Conservation (phyloP, 1,284 basidiomycete genomes). For the Apiotrichum siamense region DNA sequence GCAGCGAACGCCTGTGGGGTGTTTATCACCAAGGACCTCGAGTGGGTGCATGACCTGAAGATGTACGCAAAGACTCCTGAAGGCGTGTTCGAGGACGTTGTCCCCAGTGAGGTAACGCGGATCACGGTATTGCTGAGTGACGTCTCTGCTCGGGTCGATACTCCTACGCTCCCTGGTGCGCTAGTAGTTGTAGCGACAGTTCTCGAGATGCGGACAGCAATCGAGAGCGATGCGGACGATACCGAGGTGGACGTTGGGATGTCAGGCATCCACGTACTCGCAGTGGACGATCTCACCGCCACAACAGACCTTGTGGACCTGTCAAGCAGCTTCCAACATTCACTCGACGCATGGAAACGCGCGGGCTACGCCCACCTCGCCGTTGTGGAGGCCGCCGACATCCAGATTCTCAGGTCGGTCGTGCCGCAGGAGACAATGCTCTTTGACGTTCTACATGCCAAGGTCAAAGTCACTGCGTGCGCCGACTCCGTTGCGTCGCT, state of each 20-base stretch:
- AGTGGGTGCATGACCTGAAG: slow-evolving; percentile 61
- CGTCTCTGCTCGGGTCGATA: slow-evolving; percentile 60
- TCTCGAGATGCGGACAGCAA: slow-evolving; percentile 60
- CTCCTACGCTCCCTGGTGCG: slow-evolving; percentile 59
- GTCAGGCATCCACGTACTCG: slow-evolving; percentile 52
- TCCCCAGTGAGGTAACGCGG: slow-evolving; percentile 79
- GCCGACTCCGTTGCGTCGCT: slow-evolving; percentile 47
- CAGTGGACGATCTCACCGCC: slow-evolving; percentile 59
- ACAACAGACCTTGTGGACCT: slow-evolving; percentile 17
- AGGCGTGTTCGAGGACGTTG: slow-evolving; percentile 88
- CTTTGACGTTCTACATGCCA: slow-evolving; percentile 26
- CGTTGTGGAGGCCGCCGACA: slow-evolving; percentile 55
- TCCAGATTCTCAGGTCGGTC: slow-evolving; percentile 42
- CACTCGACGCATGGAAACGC: slow-evolving; percentile 58
- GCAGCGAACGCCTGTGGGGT: slow-evolving; percentile 62
- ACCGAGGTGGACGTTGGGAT: slow-evolving; percentile 54
- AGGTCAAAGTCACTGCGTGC: slow-evolving; percentile 42
- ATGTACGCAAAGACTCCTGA: slow-evolving; percentile 75
- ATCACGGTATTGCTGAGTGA: slow-evolving; percentile 64
- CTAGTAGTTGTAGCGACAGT: slow-evolving; percentile 63
- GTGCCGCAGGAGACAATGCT: slow-evolving; percentile 20
- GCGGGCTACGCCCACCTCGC: slow-evolving; percentile 60
- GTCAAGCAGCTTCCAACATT: slow-evolving; percentile 18
- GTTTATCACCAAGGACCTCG: slow-evolving; percentile 59
- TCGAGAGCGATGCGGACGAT: slow-evolving; percentile 62